Evolutionary conservation across 371 early-diverging fungal genomes (phyloP).

Genomic region (Dinochytrium kinnereticum): DNA sequence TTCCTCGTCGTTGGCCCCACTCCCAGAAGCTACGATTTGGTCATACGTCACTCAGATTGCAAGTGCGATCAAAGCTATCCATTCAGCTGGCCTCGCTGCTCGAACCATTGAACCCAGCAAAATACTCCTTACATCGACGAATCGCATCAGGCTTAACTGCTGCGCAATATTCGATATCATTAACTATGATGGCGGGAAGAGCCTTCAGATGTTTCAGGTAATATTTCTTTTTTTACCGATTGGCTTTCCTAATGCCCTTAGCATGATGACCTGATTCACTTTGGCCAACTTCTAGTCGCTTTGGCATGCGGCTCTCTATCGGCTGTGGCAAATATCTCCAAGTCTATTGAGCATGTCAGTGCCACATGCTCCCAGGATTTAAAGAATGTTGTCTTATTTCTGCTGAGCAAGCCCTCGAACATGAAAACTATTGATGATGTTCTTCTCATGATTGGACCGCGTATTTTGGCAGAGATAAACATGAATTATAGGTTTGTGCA

Average conservation of each 20-base stretch:
- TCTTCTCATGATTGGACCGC: constrained; percentile 78
- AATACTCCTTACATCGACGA: constrained; percentile 80
- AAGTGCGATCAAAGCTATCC: constrained; percentile 83
- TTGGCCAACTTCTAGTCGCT: constrained; percentile 85
- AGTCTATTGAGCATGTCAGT: constrained; percentile 76
- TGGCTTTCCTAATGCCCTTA: constrained; percentile 43
- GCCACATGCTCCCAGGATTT: constrained; percentile 78
- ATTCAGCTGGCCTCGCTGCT: constrained; percentile 78
- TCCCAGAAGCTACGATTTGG: constrained; percentile 84
- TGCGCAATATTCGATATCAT: constrained; percentile 87
- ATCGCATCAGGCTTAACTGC: constrained; percentile 82
- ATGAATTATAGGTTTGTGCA: constrained; percentile 62
- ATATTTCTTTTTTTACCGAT: not conserved
- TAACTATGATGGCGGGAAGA: constrained; percentile 70
- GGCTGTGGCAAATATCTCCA: constrained; percentile 70
- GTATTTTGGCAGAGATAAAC: constrained; percentile 77
- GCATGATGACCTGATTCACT: constrained; percentile 86
- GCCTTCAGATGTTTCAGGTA: constrained; percentile 67
- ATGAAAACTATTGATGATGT: constrained; percentile 85
- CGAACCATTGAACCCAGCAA: constrained; percentile 80
- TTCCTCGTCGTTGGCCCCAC: constrained; percentile 20
- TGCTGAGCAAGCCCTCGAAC: constrained; percentile 76
- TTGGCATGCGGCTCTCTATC: constrained; percentile 78
- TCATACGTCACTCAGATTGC: constrained; percentile 85
- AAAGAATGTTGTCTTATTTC: constrained; percentile 78